Evolutionary conservation across 352 stramenopile genomes (phyloP).

Genomic region (Phytophthora sp.): DNA sequence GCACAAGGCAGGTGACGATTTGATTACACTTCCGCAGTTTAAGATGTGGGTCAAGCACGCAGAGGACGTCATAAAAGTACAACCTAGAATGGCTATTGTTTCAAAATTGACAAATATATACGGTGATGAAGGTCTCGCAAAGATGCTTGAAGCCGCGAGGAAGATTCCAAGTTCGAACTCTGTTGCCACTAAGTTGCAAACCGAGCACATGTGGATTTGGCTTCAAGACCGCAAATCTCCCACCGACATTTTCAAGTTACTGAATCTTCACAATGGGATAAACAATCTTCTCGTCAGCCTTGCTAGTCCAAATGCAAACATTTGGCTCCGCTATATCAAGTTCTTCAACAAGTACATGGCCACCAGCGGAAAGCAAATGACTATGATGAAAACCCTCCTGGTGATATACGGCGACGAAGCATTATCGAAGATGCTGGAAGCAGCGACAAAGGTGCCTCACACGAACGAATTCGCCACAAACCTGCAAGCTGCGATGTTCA

Average conservation of each 20-base stretch:
- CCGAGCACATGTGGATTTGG: neutral
- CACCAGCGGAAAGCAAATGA: neutral
- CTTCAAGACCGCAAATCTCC: neutral
- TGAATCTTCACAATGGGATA: neutral
- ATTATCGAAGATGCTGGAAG: constrained; percentile 5
- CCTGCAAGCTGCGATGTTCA: constrained; percentile 4
- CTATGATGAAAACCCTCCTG: neutral
- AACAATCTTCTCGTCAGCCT: neutral
- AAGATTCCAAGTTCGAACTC: neutral
- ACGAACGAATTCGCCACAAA: neutral
- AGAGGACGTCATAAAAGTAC: neutral
- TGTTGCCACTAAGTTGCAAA: constrained; percentile 6
- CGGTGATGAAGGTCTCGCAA: neutral
- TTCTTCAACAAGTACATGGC: neutral
- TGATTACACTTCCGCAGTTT: neutral
- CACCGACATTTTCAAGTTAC: neutral
- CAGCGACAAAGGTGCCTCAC: neutral
- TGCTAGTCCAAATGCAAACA: neutral
- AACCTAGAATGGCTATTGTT: neutral
- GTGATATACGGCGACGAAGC: neutral
- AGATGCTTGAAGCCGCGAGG: constrained; percentile 7
- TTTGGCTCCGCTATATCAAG: neutral
- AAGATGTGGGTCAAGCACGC: neutral
- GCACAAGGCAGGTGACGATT: neutral
- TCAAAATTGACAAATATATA: neutral